Evolutionary conservation across 2,329 filamentous ascomycete genomes (phyloP), one percentile per base, ranked within the genome.

Genomic region (Aspergillus tamarii): DNA sequence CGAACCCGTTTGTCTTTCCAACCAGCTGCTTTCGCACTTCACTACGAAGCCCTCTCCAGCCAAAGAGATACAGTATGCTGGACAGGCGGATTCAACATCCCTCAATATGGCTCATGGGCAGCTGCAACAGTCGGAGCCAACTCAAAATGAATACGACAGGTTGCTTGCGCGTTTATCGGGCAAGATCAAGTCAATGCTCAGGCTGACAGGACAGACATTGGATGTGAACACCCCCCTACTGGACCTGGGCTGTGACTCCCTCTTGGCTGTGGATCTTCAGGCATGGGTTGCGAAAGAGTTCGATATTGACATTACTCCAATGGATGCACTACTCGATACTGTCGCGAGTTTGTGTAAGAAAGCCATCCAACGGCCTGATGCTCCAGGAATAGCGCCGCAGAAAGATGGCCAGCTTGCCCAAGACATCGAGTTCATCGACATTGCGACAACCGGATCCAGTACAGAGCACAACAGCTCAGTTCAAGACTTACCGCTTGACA

Each of bases 241-340:
- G 8, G 36, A 57, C 14, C 54, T 57, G 10, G 54, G 54, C 12
- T 26, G n/a, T 43, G 54, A 57, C 7, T 57, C 54, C 3, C 54
- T 57, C 21, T 43, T 57, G n/a, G 54, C 54, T 4, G 23, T 57
- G 21, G 54, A 57, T 19, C 30, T 57, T 28, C 54, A 43, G 14
- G 16, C 36, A 19, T 57, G 36, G 54, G 7, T 43, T 45, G 23
- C 23, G 14, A 45, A 45, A 28, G 54, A 57, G 36, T 14, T 57
- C 16, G 54, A 57, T 41, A 45, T 43, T 1, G 10, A 57, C 12
- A 57, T 57, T 12, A 11, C 32, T 6, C n/a, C 36, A 5, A 57
- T 43, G 54, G 36, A 41, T 56, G 34, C 23, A n/a, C 54, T 57
- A 12, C 54, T 23, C 10, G 34, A 12, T 16, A 57, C 53, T 9